phyloP scores from a whole-genome alignment of 768 basidiomycete species.

The Lactarius pseudohatsudake region DNA sequence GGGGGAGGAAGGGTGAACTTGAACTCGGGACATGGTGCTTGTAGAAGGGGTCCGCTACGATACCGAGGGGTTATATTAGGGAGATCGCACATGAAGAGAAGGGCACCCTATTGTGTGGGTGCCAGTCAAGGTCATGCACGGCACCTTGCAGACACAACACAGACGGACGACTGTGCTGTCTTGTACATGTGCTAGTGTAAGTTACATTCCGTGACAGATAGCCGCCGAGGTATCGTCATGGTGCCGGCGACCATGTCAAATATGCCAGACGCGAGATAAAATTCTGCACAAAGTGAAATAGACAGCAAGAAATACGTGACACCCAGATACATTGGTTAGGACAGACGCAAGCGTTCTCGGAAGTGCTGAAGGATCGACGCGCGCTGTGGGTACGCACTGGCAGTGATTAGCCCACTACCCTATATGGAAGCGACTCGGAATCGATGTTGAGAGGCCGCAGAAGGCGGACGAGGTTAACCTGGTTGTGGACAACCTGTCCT shows the following conservation, averaged over 20 bases:
- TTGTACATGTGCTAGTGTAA: too few species aligned
- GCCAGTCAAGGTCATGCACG: not conserved
- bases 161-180: not conserved
- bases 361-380: not conserved
- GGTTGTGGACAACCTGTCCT: too few species aligned
- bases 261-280: not conserved
- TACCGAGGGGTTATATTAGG: not conserved
- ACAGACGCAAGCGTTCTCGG: not conserved
- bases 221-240: not conserved
- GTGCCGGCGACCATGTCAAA: not conserved
- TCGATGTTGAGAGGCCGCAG: not conserved
- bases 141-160: not conserved
- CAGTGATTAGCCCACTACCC: too few species aligned
- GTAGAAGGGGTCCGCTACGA: not conserved
- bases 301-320: not conserved
- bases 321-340: not conserved
- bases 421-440: not conserved
- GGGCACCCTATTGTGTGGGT: not conserved
- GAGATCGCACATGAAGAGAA: not conserved
- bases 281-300: not conserved
- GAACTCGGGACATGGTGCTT: not conserved
- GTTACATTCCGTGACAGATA: not conserved
- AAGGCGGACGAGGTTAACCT: too few species aligned
- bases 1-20: not conserved
- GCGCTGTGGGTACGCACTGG: too few species aligned